Conservation (phyloP, 805 yeast genomes). For the Spathaspora sp. region DNA sequence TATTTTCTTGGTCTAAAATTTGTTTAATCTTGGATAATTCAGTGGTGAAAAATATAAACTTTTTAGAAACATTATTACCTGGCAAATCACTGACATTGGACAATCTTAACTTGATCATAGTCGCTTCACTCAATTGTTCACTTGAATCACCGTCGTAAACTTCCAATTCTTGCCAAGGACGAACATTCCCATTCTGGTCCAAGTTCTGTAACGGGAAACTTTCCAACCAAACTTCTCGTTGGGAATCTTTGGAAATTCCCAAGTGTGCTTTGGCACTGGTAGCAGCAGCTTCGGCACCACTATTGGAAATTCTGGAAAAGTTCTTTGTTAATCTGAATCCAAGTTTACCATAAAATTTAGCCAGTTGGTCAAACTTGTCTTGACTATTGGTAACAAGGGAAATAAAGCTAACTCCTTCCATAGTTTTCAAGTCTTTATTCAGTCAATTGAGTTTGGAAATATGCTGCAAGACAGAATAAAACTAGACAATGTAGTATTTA, state of each 20-base stretch:
- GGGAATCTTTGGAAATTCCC: constrained; percentile 64
- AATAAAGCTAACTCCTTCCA: constrained; percentile 46
- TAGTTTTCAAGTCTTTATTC: background rate
- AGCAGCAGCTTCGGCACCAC: constrained; percentile 25
- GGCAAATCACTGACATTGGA: constrained; percentile 10
- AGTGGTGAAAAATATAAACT: constrained; percentile 30
- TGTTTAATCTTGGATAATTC: constrained; percentile 19
- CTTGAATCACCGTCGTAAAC: constrained; percentile 37
- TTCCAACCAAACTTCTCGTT: constrained; percentile 71
- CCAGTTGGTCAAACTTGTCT: constrained; percentile 41
- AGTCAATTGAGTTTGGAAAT: background rate
- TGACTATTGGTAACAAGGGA: constrained; percentile 58
- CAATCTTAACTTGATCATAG: constrained; percentile 34
- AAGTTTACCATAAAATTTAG: constrained; percentile 54
- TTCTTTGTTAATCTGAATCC: constrained; percentile 62
- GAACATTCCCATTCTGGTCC: constrained; percentile 28
- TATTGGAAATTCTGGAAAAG: constrained; percentile 50
- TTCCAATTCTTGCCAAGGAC: constrained; percentile 40
- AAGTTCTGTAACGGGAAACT: constrained; percentile 50
- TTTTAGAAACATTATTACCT: constrained; percentile 9
- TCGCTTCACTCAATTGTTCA: constrained; percentile 21
- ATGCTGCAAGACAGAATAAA: background rate
- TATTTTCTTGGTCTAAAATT: constrained; percentile 11
- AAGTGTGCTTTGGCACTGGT: constrained; percentile 26
- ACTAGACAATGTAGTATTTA: background rate